Base-by-base conservation (phyloP, 2,329 filamentous ascomycete genomes). In the Ophiostoma triangulosporum region DNA sequence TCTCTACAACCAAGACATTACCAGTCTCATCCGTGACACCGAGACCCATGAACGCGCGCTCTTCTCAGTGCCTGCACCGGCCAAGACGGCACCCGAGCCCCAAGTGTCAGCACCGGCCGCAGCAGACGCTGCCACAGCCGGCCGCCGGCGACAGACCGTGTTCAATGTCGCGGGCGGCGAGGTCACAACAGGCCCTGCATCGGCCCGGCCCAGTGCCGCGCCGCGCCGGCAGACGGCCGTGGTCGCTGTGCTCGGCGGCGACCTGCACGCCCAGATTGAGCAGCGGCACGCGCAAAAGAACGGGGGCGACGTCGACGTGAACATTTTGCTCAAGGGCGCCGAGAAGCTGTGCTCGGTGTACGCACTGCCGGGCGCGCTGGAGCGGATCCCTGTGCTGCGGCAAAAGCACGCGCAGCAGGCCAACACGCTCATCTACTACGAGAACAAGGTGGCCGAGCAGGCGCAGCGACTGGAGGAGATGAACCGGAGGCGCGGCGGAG, bases 11-110 rank as follows among this genome's bases (percentile, higher is more conserved):
- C 84, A 90, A 67, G 93, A 98, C 67, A 97, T 98, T 61, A 97
- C 93, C 4, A 80, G 87, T 12, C 73, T 98, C 48, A 96, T 98
- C 63, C 86, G 93, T 57, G 93, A 98, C 66, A 96, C 91, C 3
- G 93, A 98, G 68, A 72, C 85, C 22, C 91, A 97, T 70, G 93
- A 98, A 68, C 85, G 90, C 63, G 91, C 91, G 6, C 80, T 98
- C 17, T 98, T 97, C 72, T 94, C 91, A 35, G 83, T 95, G 0
- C 89, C 91, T 1, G 81, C 86, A 0, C 80, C 86, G 38, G 70
- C 62, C 50, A 68, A 63, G 26, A 9, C 50, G 8, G 26, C 45
- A 6, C 40, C 35, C 12, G 24, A 24, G 27, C 12, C 45, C 2
- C 26, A 43, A 8, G 17, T 29, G 5, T 14, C 40, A 6, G 76